phyloP scores from a whole-genome alignment of 192 early-diverging fungal species.

The Chytriomyces sp. region DNA sequence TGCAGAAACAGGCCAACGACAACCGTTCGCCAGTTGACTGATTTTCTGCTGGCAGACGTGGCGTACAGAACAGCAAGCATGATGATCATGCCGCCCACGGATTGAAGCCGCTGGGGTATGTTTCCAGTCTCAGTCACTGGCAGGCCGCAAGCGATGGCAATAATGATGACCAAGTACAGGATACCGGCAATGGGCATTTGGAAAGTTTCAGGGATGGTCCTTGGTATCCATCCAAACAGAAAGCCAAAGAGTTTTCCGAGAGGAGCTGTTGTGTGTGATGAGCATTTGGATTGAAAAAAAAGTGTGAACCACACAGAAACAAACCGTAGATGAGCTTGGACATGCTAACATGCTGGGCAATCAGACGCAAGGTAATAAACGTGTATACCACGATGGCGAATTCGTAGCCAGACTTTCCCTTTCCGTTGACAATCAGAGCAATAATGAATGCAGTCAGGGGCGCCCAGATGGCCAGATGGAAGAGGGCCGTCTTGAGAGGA shows the following conservation, averaged over 20 bases:
- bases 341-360: slow-evolving; percentile 55
- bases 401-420: slow-evolving; percentile 49
- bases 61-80: slow-evolving; percentile 53
- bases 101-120: slow-evolving; percentile 75
- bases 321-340: slow-evolving; percentile 43
- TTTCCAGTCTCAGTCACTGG: slow-evolving; percentile 54
- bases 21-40: slow-evolving; percentile 79
- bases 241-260: slow-evolving; percentile 41
- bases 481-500: slow-evolving; percentile 22
- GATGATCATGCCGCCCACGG: slow-evolving; percentile 71
- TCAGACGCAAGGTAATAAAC: slow-evolving; percentile 50
- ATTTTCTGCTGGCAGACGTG: slow-evolving; percentile 66
- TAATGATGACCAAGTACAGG: slow-evolving; percentile 56
- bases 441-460: slow-evolving; percentile 67
- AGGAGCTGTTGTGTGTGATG: slow-evolving; percentile 19
- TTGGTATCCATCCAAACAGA: slow-evolving; percentile 34
- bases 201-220: slow-evolving; percentile 46
- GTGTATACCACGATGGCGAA: slow-evolving; percentile 46
- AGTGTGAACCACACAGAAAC: not conserved
- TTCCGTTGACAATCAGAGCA: slow-evolving; percentile 60
- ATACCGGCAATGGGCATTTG: slow-evolving; percentile 52
- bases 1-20: slow-evolving; percentile 72
- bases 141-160: slow-evolving; percentile 61
- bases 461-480: slow-evolving; percentile 57
- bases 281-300: no score